Percentiles rank a stretch among this genome's conserved stretches.
Evolutionary conservation across 2,329 filamentous ascomycete genomes (phyloP).

Genomic region (Ilyonectria sp.): DNA sequence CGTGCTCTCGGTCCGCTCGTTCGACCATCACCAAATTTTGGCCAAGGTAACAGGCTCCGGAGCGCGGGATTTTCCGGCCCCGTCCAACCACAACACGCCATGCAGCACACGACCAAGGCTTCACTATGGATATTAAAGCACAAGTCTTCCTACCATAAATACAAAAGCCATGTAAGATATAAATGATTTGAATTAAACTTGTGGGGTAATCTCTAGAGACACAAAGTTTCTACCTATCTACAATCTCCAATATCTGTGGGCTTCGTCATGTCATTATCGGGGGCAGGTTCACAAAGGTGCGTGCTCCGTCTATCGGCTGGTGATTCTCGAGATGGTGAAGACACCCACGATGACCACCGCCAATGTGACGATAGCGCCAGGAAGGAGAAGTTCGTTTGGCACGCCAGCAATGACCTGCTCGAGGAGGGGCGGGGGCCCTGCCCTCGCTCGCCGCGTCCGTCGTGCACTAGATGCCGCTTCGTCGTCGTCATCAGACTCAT

Average conservation of each 20-base stretch:
- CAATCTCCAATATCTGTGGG: conserved; percentile 44
- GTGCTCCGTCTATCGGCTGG: conserved; percentile 61
- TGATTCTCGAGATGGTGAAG: conserved; percentile 85
- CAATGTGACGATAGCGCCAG: conserved; percentile 94
- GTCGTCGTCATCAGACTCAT: conserved; percentile 67
- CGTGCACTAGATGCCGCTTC: conserved; percentile 63
- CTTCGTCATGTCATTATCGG: conserved; percentile 56
- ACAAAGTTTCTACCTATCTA: conserved; percentile 52
- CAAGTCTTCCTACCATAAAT: conserved; percentile 1
- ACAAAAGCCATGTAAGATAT: conserved; percentile 24
- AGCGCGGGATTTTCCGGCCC: conserved; percentile 45
- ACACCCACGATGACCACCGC: conserved; percentile 95
- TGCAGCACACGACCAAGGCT: conserved; percentile 5
- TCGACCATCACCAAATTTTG: conserved; percentile 50
- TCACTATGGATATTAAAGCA: background rate
- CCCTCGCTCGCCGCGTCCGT: conserved; percentile 59
- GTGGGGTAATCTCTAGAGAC: conserved; percentile 47
- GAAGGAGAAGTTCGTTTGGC: conserved; percentile 92
- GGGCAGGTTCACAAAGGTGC: conserved; percentile 34
- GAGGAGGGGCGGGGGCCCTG: conserved; percentile 64
- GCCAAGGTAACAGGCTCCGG: conserved; percentile 35
- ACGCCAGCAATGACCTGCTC: conserved; percentile 91
- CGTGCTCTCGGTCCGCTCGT: conserved; percentile 35
- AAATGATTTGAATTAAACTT: conserved; percentile 43
- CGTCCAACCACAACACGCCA: conserved; percentile 18